Evolutionary conservation across 441 rosid genomes (phyloP).

Genomic region (Euphorbia schlechtendalii): DNA sequence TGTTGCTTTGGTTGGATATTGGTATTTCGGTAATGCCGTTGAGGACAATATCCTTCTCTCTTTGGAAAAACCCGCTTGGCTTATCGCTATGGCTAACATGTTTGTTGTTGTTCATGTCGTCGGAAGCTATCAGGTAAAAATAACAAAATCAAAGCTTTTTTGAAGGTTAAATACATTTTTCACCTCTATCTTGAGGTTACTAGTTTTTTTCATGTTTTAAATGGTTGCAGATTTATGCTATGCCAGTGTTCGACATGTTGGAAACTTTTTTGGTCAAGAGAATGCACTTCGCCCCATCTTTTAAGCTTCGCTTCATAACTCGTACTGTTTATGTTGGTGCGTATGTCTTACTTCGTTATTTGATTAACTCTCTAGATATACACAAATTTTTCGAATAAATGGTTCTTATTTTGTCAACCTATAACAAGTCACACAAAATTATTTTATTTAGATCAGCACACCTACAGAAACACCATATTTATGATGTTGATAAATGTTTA

Average conservation of each 20-base stretch:
- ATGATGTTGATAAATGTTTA: neutral
- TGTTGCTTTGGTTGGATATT: conserved; percentile 58
- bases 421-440: no score
- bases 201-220: no score
- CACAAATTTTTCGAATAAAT: no score
- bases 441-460: no score
- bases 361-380: no score
- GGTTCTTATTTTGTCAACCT: no score
- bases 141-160: no score
- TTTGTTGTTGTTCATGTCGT: conserved; percentile 75
- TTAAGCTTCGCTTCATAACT: conserved; percentile 49
- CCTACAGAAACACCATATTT: no score
- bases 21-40: conserved; percentile 44
- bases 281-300: conserved; percentile 38
- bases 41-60: conserved; percentile 65
- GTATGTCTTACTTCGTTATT: neutral
- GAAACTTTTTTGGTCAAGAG: conserved; percentile 60
- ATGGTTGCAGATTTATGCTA: conserved; percentile 30
- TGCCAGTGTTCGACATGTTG: conserved; percentile 82
- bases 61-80: conserved; percentile 59
- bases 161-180: no score
- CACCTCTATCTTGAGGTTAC: no score
- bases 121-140: conserved; percentile 75
- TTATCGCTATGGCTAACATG: conserved; percentile 57
- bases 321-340: conserved; percentile 61